Percentiles rank a stretch among this genome's conserved stretches.
Conservation (phyloP, 345 rosid genomes). For the Jatropha curcas region DNA sequence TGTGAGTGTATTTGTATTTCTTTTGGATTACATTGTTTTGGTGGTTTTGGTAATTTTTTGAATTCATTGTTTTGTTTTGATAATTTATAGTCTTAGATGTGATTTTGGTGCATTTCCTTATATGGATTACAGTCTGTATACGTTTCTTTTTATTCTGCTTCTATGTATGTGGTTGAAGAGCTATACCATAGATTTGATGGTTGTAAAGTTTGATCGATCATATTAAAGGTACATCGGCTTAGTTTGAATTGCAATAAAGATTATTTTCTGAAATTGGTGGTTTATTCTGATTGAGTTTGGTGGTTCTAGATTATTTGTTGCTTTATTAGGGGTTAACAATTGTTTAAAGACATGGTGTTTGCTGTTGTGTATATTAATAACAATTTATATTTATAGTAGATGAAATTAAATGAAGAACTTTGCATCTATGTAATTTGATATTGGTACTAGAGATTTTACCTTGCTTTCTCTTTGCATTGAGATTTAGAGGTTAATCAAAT, state of each 20-base stretch:
- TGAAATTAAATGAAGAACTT: neutral
- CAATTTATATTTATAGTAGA: neutral
- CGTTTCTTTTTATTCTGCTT: neutral
- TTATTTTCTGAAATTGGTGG: neutral
- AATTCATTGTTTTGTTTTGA: conserved; percentile 10
- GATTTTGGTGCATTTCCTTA: neutral
- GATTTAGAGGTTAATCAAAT: neutral
- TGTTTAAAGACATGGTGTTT: neutral
- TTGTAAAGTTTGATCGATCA: neutral
- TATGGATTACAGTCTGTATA: neutral
- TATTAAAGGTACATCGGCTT: neutral
- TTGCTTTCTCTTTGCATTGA: neutral
- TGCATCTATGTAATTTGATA: neutral
- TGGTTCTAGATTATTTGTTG: neutral
- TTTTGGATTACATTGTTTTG: neutral
- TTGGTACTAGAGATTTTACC: neutral
- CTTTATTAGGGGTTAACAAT: neutral
- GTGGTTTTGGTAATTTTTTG: neutral
- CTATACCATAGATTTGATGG: conserved; percentile 6
- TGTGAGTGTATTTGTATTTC: conserved; percentile 52
- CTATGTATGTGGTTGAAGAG: neutral
- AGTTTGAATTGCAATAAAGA: neutral
- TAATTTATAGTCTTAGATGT: neutral
- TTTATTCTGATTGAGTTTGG: neutral
- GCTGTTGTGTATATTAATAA: neutral